These are phyloP conservation scores for Auricularia sp. DNA, from an alignment of 768 basidiomycete genomes.

Conservation along the genomic window DNA sequence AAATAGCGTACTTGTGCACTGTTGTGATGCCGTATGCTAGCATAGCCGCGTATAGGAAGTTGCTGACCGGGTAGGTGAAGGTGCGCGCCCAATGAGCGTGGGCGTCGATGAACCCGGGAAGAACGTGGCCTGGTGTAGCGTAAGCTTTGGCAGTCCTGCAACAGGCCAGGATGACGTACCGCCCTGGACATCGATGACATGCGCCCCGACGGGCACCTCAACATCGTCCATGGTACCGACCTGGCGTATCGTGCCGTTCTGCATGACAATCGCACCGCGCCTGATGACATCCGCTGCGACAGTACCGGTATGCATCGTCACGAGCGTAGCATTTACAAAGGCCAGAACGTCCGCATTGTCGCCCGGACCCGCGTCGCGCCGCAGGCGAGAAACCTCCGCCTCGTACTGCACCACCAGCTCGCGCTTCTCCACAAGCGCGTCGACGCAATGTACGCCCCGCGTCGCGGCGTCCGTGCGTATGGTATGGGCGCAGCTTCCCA, in stretches of 20 bases:
- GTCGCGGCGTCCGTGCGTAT: slow-evolving; percentile 40
- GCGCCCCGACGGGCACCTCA: slow-evolving; percentile 28
- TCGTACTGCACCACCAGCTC: slow-evolving; percentile 50
- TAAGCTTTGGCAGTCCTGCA: background rate
- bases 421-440: slow-evolving; percentile 43
- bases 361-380: slow-evolving; percentile 32
- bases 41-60: slow-evolving; percentile 70
- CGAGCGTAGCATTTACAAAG: slow-evolving; percentile 56
- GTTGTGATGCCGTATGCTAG: slow-evolving; percentile 70
- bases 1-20: slow-evolving; percentile 50
- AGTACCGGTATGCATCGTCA: slow-evolving; percentile 57
- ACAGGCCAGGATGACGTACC: slow-evolving; percentile 30
- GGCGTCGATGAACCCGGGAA: slow-evolving; percentile 68
- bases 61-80: slow-evolving; percentile 45
- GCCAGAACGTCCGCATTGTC: slow-evolving; percentile 40
- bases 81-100: slow-evolving; percentile 68
- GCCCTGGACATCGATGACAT: slow-evolving; percentile 48
- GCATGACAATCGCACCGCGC: slow-evolving; percentile 43
- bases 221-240: slow-evolving; percentile 30
- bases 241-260: slow-evolving; percentile 48
- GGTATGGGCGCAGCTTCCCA: slow-evolving; percentile 37
- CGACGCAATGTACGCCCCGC: slow-evolving; percentile 57
- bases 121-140: slow-evolving; percentile 39
- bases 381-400: slow-evolving; percentile 52
- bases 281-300: slow-evolving; percentile 38